Conservation (phyloP, 2,329 filamentous ascomycete species). For the Penicillium polonicum region DNA sequence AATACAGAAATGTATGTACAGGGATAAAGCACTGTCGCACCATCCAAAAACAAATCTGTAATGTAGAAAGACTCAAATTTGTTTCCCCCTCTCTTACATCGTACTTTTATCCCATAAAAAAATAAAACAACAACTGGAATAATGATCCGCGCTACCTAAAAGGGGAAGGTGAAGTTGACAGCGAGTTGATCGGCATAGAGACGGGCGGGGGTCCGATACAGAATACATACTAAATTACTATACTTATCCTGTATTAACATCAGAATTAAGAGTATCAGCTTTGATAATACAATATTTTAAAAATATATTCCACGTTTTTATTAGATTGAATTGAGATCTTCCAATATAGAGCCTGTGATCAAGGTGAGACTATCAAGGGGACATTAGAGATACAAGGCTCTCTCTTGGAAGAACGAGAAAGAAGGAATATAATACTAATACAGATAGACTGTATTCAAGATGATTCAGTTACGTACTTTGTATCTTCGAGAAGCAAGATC, state of each 20-base stretch:
- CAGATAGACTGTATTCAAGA: background rate
- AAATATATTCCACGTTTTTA: background rate
- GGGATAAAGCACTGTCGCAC: background rate
- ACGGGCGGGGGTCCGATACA: background rate
- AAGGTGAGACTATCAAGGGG: background rate
- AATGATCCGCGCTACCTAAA: conserved; percentile 1
- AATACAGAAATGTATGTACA: background rate
- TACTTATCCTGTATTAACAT: background rate
- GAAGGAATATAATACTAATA: background rate
- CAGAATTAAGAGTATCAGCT: background rate
- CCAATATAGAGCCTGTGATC: background rate
- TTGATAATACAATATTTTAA: background rate
- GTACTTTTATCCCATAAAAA: conserved; percentile 13
- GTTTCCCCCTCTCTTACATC: background rate
- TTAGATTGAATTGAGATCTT: background rate
- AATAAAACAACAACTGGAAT: background rate
- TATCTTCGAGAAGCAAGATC: conserved; percentile 1
- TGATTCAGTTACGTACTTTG: background rate
- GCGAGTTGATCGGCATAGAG: background rate
- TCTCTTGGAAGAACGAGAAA: background rate
- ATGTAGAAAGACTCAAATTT: background rate
- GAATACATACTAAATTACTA: background rate
- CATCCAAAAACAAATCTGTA: background rate
- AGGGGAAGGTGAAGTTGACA: conserved; percentile 1
- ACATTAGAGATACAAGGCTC: background rate